Percentiles rank a stretch among this genome's conserved stretches.
phyloP scores from a whole-genome alignment of 768 basidiomycete genomes.

The Termitomyces sp. region DNA sequence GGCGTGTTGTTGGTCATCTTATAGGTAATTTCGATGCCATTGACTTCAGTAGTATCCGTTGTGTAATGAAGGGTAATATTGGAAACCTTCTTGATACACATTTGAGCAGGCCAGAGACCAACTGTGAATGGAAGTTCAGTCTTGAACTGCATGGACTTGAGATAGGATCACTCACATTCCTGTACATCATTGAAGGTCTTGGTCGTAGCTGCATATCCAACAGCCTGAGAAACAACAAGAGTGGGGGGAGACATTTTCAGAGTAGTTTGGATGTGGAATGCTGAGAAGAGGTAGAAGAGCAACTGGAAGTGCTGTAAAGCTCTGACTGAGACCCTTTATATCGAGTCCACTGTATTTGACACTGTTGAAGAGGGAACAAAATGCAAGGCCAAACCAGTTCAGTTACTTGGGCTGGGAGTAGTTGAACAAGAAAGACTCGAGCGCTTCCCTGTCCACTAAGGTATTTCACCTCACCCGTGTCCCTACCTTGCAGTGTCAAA shows the following conservation, averaged over 20 bases:
- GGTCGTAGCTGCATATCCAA: background rate
- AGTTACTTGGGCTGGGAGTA: background rate
- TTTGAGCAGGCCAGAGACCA: background rate
- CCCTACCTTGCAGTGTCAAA: no score
- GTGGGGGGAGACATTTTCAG: background rate
- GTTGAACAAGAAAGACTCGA: no score
- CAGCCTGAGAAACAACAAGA: background rate
- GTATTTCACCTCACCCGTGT: no score
- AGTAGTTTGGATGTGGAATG: background rate
- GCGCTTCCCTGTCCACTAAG: no score
- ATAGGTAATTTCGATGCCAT: slow-evolving; percentile 2
- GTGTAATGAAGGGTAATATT: slow-evolving; percentile 1
- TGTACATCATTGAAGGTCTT: background rate
- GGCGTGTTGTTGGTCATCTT: no score
- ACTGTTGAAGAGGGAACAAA: background rate
- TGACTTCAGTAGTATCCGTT: background rate
- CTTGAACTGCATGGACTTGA: background rate
- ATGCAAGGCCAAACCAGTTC: background rate
- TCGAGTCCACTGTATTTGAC: background rate
- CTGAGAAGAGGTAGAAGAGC: background rate
- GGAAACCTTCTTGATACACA: background rate
- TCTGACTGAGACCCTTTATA: background rate
- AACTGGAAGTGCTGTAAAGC: background rate
- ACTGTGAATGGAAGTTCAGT: background rate
- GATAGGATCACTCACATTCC: background rate